These are phyloP conservation scores for Multifurca ochricompacta DNA, from an alignment of 768 basidiomycete species.

Conservation along the genomic window DNA sequence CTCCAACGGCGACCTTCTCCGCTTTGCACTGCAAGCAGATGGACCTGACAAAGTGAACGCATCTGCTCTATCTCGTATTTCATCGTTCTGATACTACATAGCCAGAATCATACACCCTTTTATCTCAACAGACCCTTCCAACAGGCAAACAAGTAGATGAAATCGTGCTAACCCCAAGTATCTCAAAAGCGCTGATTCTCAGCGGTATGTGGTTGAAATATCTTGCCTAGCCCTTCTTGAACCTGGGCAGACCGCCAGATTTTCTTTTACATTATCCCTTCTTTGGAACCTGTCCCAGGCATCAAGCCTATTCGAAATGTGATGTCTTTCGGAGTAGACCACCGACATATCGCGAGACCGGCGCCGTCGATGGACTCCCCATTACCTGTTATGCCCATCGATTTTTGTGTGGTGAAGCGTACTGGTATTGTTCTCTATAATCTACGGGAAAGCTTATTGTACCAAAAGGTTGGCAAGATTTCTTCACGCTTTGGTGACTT, in stretches of 20 bases:
- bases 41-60: constrained; percentile 35
- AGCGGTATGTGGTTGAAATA: constrained; percentile 46
- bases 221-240: constrained; percentile 3
- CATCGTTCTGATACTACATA: background rate
- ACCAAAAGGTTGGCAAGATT: constrained; percentile 43
- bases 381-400: constrained; percentile 43
- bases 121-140: constrained; percentile 47
- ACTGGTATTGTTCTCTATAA: constrained; percentile 54
- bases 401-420: constrained; percentile 69
- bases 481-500: background rate
- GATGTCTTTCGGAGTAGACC: constrained; percentile 74
- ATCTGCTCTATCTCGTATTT: background rate
- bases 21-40: constrained; percentile 64
- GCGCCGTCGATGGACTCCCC: constrained; percentile 33
- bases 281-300: constrained; percentile 59
- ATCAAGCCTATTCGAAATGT: constrained; percentile 80
- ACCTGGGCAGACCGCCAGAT: constrained; percentile 46
- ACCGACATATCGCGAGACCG: constrained; percentile 53
- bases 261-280: constrained; percentile 74
- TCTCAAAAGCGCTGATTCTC: constrained; percentile 66
- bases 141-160: constrained; percentile 68
- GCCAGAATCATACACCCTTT: constrained; percentile 24
- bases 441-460: constrained; percentile 55
- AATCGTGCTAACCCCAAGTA: constrained; percentile 69
- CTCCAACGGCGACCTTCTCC: constrained; percentile 74